Evolutionary conservation across 2,329 filamentous ascomycete species (phyloP).

Genomic region (Xylariomycetidae sp.): DNA sequence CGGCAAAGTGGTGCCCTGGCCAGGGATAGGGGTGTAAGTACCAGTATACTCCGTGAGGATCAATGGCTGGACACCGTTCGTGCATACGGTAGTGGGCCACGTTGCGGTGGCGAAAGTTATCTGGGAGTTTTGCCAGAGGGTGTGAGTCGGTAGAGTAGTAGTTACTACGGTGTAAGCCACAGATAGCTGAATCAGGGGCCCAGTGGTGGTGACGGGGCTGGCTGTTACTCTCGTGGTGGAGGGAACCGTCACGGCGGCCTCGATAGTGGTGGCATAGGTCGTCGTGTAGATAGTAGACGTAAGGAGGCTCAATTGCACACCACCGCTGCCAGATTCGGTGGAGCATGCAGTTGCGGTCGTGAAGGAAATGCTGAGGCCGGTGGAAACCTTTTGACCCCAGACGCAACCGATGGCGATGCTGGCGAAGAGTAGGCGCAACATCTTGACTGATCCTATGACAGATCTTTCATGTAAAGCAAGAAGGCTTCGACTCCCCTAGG

Average conservation of each 20-base stretch:
- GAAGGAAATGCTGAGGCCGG: not conserved
- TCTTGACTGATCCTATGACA: too few species aligned
- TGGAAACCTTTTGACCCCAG: too few species aligned
- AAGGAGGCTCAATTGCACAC: constrained; percentile 4
- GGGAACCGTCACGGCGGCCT: constrained; percentile 2
- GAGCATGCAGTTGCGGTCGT: constrained; percentile 3
- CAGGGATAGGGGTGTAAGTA: constrained; percentile 7
- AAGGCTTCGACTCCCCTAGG: too few species aligned
- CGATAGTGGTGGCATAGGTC: not conserved
- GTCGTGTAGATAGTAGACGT: not conserved
- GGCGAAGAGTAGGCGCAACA: too few species aligned
- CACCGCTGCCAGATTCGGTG: constrained; percentile 2
- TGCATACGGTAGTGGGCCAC: constrained; percentile 6
- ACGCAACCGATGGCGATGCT: too few species aligned
- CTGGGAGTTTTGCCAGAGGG: not conserved
- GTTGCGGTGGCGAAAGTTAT: constrained; percentile 6
- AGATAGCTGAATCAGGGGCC: not conserved
- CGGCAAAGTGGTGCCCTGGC: constrained; percentile 4
- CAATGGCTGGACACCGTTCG: constrained; percentile 5
- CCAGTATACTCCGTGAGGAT: constrained; percentile 8
- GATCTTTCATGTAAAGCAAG: too few species aligned
- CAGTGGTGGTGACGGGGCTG: constrained; percentile 3
- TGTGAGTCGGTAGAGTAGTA: constrained; percentile 5
- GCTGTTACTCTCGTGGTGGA: constrained; percentile 1
- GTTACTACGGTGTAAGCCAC: not conserved